Conservation (phyloP, 768 basidiomycete genomes). For the Lepiota venenata region DNA sequence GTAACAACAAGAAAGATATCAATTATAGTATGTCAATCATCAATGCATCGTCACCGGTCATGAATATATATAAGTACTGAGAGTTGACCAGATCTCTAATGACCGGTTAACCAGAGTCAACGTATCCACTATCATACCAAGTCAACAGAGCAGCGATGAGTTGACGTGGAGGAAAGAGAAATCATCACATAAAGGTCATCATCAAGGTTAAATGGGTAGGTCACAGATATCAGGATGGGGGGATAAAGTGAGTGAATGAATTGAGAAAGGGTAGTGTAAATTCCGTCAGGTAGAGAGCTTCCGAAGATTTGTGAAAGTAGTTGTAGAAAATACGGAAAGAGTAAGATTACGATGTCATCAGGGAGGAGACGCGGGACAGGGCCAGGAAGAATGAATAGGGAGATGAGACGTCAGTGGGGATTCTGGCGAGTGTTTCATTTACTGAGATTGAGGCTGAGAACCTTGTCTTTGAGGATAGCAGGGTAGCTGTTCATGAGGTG, state of each 20-base stretch:
- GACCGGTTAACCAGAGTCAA: too few species aligned
- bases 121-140: neutral
- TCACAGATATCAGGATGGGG: too few species aligned
- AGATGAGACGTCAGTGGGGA: neutral
- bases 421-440: conserved; percentile 21
- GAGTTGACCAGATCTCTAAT: too few species aligned
- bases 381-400: conserved; percentile 2
- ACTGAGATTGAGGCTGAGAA: conserved; percentile 26
- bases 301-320: too few species aligned
- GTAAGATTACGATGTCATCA: too few species aligned
- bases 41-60: too few species aligned
- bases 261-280: neutral
- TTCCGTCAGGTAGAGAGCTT: neutral
- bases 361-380: neutral
- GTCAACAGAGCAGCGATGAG: neutral
- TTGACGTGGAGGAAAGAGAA: neutral
- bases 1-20: too few species aligned
- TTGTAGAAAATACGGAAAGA: too few species aligned
- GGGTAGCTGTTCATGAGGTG: conserved; percentile 90
- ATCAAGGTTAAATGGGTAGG: conserved; percentile 12
- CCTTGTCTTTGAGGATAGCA: conserved; percentile 78
- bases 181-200: conserved; percentile 20
- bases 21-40: too few species aligned
- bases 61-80: too few species aligned
- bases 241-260: neutral